Percentiles rank a stretch among this genome's conserved stretches.
These are phyloP conservation scores for Bullera alba DNA, from an alignment of 768 basidiomycete species.

Conservation along the genomic window DNA sequence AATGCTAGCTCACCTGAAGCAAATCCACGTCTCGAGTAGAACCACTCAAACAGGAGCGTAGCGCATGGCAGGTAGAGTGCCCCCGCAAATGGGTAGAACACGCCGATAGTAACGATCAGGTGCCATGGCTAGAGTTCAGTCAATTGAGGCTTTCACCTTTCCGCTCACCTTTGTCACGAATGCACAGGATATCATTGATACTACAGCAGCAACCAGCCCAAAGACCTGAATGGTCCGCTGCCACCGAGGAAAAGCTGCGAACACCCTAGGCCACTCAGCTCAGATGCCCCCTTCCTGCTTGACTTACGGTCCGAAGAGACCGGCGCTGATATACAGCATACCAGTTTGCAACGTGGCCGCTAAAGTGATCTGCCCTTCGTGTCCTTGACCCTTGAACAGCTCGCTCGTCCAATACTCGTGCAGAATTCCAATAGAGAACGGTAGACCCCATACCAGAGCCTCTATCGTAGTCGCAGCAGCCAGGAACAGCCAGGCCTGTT, in stretches of 20 bases:
- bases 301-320: slow-evolving; percentile 36
- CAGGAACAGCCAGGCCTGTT: slow-evolving; percentile 34
- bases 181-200: slow-evolving; percentile 21
- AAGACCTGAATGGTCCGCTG: slow-evolving; percentile 12
- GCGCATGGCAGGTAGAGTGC: slow-evolving; percentile 29
- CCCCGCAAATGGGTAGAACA: slow-evolving; percentile 28
- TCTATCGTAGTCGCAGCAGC: slow-evolving; percentile 34
- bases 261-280: slow-evolving; percentile 6
- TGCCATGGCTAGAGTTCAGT: slow-evolving; percentile 35
- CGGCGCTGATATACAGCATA: slow-evolving; percentile 27
- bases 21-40: slow-evolving; percentile 29
- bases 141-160: not conserved
- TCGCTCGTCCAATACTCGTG: slow-evolving; percentile 35
- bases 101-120: slow-evolving; percentile 31
- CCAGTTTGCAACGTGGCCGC: slow-evolving; percentile 40
- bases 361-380: slow-evolving; percentile 24
- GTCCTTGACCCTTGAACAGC: slow-evolving; percentile 25
- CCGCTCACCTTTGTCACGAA: slow-evolving; percentile 28
- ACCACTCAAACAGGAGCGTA: slow-evolving; percentile 40
- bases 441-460: slow-evolving; percentile 35
- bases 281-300: not conserved
- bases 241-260: slow-evolving; percentile 21
- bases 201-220: slow-evolving; percentile 18
- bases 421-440: slow-evolving; percentile 39
- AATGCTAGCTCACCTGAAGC: too few relatives aligned